A percentile compares a stretch with the other conserved stretches of the same genome.
phyloP scores from a whole-genome alignment of 805 yeast genomes.

The Candida xyloterini region DNA sequence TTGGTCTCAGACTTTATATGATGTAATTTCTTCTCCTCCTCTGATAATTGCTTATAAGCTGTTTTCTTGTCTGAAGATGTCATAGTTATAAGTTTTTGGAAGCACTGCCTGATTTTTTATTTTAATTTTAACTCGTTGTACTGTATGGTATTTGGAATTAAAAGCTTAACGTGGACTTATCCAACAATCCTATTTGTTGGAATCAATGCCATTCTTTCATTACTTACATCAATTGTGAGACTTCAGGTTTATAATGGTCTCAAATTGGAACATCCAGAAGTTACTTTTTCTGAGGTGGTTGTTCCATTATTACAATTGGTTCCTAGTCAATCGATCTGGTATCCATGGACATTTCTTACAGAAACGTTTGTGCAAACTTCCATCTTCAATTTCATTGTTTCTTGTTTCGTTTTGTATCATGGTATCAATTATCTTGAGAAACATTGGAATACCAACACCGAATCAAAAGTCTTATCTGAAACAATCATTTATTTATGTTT shows the following conservation, averaged over 20 bases:
- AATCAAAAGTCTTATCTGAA: constrained; percentile 32
- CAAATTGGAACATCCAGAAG: constrained; percentile 19
- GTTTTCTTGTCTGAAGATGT: constrained; percentile 8
- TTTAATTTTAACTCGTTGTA: background rate
- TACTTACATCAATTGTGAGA: constrained; percentile 42
- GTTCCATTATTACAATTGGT: constrained; percentile 59
- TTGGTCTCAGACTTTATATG: constrained; percentile 65
- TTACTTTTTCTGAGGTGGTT: constrained; percentile 40
- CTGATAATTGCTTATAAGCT: constrained; percentile 22
- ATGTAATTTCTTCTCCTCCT: constrained; percentile 34
- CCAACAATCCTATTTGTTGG: constrained; percentile 46
- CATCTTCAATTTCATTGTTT: constrained; percentile 42
- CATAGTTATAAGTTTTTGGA: background rate
- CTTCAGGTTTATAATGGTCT: constrained; percentile 32
- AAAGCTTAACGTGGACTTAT: constrained; percentile 34
- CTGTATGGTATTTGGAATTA: constrained; percentile 19
- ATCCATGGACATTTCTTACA: constrained; percentile 64
- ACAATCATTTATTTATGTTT: constrained; percentile 49
- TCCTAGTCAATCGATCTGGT: constrained; percentile 50
- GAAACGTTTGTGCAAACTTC: constrained; percentile 64
- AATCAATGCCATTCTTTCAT: constrained; percentile 39
- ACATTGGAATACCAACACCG: constrained; percentile 40
- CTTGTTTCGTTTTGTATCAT: constrained; percentile 36
- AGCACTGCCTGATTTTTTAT: background rate
- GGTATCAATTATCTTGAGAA: constrained; percentile 47